These are phyloP conservation scores for Tylopilus felleus DNA, from an alignment of 768 basidiomycete genomes.

Conservation along the genomic window DNA sequence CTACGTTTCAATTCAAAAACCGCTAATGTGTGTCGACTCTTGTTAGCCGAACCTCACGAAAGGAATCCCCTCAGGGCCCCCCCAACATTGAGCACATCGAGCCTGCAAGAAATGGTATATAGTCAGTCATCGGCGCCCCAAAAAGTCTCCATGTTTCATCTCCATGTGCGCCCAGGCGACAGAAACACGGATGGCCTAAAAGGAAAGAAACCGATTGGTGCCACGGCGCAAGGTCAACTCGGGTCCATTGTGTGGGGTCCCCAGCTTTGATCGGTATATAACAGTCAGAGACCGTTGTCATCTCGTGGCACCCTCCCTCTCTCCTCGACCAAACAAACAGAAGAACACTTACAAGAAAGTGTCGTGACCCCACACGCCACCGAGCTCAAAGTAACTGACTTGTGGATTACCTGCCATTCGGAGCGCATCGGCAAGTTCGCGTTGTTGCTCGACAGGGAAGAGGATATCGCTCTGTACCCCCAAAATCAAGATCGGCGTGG, in stretches of 20 bases:
- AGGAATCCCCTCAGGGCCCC: constrained; percentile 90
- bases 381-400: constrained; percentile 96
- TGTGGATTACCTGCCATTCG: constrained; percentile 83
- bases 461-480: constrained; percentile 97
- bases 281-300: neutral
- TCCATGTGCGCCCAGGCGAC: neutral
- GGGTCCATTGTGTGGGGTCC: neutral
- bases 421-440: constrained; percentile 90
- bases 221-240: constrained; percentile 4
- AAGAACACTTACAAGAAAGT: constrained; percentile 75
- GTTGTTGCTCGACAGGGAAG: constrained; percentile 95
- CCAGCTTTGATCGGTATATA: constrained; percentile 10
- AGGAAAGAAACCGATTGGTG: neutral
- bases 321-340: neutral
- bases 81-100: constrained; percentile 88
- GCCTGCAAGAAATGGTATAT: constrained; percentile 35
- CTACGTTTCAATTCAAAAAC: neutral
- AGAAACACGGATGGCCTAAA: neutral
- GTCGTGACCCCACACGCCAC: constrained; percentile 99
- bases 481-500: constrained; percentile 81
- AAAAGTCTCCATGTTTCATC: neutral
- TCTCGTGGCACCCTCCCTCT: neutral
- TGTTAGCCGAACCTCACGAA: constrained; percentile 36
- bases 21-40: no score
- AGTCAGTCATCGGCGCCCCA: constrained; percentile 7